Base-by-base conservation (phyloP, 306 rosid species). In the Parietaria judaica region DNA sequence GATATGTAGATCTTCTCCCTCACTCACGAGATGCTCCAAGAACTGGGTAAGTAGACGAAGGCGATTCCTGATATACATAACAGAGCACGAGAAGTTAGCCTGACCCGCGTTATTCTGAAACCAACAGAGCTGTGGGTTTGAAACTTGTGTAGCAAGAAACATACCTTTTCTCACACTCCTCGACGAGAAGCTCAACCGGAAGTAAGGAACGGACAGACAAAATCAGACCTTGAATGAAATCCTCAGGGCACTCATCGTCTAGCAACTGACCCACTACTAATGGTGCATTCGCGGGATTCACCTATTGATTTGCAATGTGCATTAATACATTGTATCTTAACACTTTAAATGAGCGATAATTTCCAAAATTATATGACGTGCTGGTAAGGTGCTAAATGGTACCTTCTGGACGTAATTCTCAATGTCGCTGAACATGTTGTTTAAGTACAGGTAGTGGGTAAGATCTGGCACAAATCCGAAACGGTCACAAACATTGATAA, bases 361-460 rank as follows among this genome's bases (percentile, higher is more conserved):
- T 49, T n/a, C 5, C 54, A 15, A 10, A 39, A 8, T 6, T 3
- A n/a, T n/a, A 8, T 51, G 3, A 36, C 39, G 52, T 13, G 55
- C 54, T 61, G 69, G n/a, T n/a, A n/a, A n/a, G n/a, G n/a, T n/a
- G n/a, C n/a, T n/a, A 67, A 31, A 38, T 36, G 39, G 55, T 88
- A 92, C 99, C 99, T 94, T 94, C 60, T 94, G 99, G 57, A 94
- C 99, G 72, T 94, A 94, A 60, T 97, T 97, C 79, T 94, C 99
- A 66, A 94, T 94, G 63, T 94, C 88, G 12, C 99, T 94, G 66
- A 94, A 97, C 99, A 94, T 94, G 78, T 94, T 94, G 81, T 60
- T 94, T 61, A 97, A 80, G 80, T 88, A 94, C 69, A 94, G 80
- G 79, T 88, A 86, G 76, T 84, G 99, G 34, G 99, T 94, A 67